Base-by-base conservation (phyloP, 257 asterid genomes). In the Nicotiana tomentosiformis region DNA sequence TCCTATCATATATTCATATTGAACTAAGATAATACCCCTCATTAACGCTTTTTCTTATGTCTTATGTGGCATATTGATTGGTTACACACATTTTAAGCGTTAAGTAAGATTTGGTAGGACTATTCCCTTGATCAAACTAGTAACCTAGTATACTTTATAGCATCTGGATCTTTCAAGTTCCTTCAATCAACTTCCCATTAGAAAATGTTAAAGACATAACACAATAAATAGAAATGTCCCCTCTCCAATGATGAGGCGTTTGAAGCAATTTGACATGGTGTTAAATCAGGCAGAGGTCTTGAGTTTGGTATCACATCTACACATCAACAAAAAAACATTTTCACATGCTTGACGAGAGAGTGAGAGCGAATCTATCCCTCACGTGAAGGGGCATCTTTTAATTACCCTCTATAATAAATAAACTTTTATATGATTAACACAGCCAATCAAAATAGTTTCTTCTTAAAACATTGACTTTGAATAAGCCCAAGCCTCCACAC, bases 11-110 rank as follows among this genome's bases (percentile, higher is more conserved):
- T 35, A 17, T 69, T 69, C 18, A n/a, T 26, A 69, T 69, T 37
- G 77, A 69, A 69, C 77, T 49, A 68, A 69, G 56, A 69, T 39
- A 69, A 69, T 8, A 69, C 77, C 57, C 77, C 33, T 39, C 18
- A 7, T 14, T 16, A 10, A 5, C 10, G 2, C 29, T 5, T 69
- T n/a, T 39, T 69, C 57, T 69, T 2, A 69, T 0, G 33, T 10
- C 56, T 69, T 37, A n/a, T 69, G 10, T 69, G 56, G 33, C 77
- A 18, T 10, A 69, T 66, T 66, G n/a, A 32, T 66, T 66, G 4
- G 14, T 5, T 65, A 67, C 30, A 18, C 33, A 7, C 46, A 66
- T 67, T 15, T 35, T 9, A 67, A 67, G 4, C 14, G 9, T 68
- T 67, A 68, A 17, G 55, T 68, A 35, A 18, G 55, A 68, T 37